Conservation (phyloP, 2,329 filamentous ascomycete species). For the Penicillium verrucosum region DNA sequence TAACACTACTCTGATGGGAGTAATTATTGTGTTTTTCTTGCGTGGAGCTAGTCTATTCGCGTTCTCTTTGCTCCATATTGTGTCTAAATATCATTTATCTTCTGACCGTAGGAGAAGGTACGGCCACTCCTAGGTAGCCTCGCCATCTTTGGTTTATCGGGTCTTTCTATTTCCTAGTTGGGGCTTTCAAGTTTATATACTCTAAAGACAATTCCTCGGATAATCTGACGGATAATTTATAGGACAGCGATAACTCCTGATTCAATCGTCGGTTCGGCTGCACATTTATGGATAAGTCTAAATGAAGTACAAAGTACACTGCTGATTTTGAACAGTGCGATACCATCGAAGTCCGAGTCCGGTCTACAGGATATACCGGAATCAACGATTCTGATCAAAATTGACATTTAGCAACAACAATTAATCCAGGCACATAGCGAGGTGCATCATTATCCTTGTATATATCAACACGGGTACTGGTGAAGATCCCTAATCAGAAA, state of each 20-base stretch:
- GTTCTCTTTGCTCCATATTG: not conserved
- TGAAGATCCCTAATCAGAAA: conserved; percentile 38
- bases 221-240: not conserved
- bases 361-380: not conserved
- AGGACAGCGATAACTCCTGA: not conserved
- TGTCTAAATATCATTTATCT: not conserved
- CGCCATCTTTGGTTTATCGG: not conserved
- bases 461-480: conserved; percentile 44
- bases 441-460: conserved; percentile 23
- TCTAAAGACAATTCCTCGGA: not conserved
- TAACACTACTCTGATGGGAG: no score
- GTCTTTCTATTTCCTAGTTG: not conserved
- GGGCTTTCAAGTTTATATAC: not conserved
- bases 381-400: not conserved
- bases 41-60: not conserved
- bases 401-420: conserved; percentile 24
- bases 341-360: not conserved
- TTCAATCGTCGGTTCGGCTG: not conserved
- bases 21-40: not conserved
- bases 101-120: not conserved
- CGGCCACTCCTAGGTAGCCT: not conserved
- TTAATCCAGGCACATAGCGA: conserved; percentile 1
- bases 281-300: not conserved
- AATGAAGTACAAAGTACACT: no score
- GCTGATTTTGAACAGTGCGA: not conserved